Base-by-base conservation (phyloP, 2,329 filamentous ascomycete species). In the Cladosporium oxysporum region DNA sequence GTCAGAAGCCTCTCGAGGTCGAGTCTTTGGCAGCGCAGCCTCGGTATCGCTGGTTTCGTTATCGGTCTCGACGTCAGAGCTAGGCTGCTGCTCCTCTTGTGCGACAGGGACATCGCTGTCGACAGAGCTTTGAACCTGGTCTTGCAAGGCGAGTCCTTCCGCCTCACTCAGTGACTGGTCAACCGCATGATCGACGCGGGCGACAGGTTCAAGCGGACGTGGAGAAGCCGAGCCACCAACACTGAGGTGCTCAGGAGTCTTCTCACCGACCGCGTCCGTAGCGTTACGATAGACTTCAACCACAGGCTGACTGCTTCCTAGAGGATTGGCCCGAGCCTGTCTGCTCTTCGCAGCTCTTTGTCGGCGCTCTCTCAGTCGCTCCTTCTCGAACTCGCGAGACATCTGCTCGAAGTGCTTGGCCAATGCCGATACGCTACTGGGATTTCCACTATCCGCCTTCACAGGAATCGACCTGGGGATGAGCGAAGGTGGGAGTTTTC, bases 361-460 rank as follows among this genome's bases (percentile, higher is more conserved):
- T 72, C 90, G 90, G 70, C 91, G 88, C 76, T 98, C 94, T 58
- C 91, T 90, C 71, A 96, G 87, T 53, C 95, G 87, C 79, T 99
- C 94, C 73, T 94, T 96, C 75, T 97, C 93, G 71, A 99, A 99
- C 75, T 99, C 96, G 28, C 93, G 90, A 72, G 93, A 97, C 65
- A 99, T 84, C 77, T 98, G 93, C 78, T 99, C 96, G 75, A 99
- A 98, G 76, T 98, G 95, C 71, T 92, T 92, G 21, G 95, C 92
- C 59, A 99, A 83, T n/a, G 90, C 93, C 10, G 93, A 96, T 2
- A 99, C 95, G 72, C 91, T 91, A 3, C 91, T 87, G 8, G 66
- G 67, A 21, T 64, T 64, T 26, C 52, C 68, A 28, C 69, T 67
- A 70, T 88, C 89, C 71, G 85, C 88, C 75, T 89, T 91, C 59